Percentiles rank a stretch among this genome's conserved stretches.
These are phyloP conservation scores for Ascochyta viciae-villosae DNA, from an alignment of 2,329 filamentous ascomycete species.

Conservation along the genomic window DNA sequence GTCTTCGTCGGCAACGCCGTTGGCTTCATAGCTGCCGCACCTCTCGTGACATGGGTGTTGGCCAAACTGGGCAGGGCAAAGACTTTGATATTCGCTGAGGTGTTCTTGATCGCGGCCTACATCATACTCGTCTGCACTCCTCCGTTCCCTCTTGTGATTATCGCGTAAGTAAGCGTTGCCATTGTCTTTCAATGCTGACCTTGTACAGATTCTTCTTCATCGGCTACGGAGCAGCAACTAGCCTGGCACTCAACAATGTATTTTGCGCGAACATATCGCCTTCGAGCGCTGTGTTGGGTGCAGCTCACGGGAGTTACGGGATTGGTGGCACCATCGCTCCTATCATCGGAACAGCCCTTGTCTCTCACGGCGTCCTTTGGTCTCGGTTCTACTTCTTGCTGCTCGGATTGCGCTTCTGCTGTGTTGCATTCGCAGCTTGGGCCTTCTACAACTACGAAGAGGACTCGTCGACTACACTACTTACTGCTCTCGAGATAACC, in stretches of 20 bases:
- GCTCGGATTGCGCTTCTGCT: conserved; percentile 64
- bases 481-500: conserved; percentile 53
- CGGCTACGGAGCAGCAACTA: conserved; percentile 60
- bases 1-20: conserved; percentile 81
- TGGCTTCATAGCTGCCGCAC: conserved; percentile 77
- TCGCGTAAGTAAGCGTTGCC: conserved; percentile 47
- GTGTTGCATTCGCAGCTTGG: conserved; percentile 67
- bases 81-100: conserved; percentile 66
- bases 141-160: conserved; percentile 72
- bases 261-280: conserved; percentile 63
- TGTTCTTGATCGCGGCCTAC: conserved; percentile 66
- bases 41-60: conserved; percentile 70
- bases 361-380: conserved; percentile 68
- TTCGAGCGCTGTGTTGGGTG: conserved; percentile 62
- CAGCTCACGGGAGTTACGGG: conserved; percentile 69
- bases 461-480: conserved; percentile 59
- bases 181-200: conserved; percentile 16
- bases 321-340: conserved; percentile 66
- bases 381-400: conserved; percentile 75
- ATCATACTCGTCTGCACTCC: conserved; percentile 70
- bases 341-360: conserved; percentile 76
- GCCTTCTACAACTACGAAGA: conserved; percentile 74
- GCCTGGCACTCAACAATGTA: conserved; percentile 63
- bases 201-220: conserved; percentile 69
- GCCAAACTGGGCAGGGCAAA: conserved; percentile 69